These are phyloP conservation scores for Pisolithus marmoratus DNA, from an alignment of 768 basidiomycete species.

Conservation along the genomic window DNA sequence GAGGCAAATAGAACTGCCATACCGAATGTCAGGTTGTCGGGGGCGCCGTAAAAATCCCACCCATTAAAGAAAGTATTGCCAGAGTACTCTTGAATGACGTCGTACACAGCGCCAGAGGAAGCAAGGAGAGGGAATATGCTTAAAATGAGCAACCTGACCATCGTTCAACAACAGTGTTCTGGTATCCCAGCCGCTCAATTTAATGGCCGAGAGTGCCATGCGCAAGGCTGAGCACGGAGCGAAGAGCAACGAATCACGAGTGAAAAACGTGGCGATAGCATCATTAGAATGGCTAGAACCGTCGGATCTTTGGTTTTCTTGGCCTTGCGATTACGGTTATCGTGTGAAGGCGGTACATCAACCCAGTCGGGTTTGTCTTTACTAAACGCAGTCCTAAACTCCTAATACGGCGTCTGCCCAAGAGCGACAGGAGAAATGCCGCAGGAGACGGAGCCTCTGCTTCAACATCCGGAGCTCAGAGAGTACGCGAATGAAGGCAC, in stretches of 20 bases:
- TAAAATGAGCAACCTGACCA: slow-evolving; percentile 7
- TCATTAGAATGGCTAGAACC: too few relatives aligned
- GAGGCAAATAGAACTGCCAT: slow-evolving; percentile 24
- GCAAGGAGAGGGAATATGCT: slow-evolving; percentile 1
- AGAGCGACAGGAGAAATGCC: neutral
- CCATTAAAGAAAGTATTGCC: slow-evolving; percentile 49
- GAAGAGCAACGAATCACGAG: too few relatives aligned
- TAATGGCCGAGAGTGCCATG: neutral
- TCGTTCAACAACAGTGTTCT: slow-evolving; percentile 1
- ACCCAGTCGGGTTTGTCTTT: too few relatives aligned
- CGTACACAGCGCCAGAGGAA: slow-evolving; percentile 21
- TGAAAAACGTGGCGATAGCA: too few relatives aligned
- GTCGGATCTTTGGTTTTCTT: too few relatives aligned
- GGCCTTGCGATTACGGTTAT: too few relatives aligned
- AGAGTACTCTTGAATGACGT: slow-evolving; percentile 38
- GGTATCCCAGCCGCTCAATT: neutral
- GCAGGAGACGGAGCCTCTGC: slow-evolving; percentile 2
- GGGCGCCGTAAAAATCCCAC: slow-evolving; percentile 49
- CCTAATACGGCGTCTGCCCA: too few relatives aligned
- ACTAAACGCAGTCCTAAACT: too few relatives aligned
- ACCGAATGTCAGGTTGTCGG: slow-evolving; percentile 42
- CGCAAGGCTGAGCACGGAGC: too few relatives aligned
- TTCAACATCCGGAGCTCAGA: neutral
- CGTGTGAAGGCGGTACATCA: too few relatives aligned
- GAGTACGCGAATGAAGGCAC: neutral